Percentiles rank a stretch among this genome's conserved stretches.
phyloP scores from a whole-genome alignment of 768 basidiomycete genomes.

The Paxillus ammoniavirescens region DNA sequence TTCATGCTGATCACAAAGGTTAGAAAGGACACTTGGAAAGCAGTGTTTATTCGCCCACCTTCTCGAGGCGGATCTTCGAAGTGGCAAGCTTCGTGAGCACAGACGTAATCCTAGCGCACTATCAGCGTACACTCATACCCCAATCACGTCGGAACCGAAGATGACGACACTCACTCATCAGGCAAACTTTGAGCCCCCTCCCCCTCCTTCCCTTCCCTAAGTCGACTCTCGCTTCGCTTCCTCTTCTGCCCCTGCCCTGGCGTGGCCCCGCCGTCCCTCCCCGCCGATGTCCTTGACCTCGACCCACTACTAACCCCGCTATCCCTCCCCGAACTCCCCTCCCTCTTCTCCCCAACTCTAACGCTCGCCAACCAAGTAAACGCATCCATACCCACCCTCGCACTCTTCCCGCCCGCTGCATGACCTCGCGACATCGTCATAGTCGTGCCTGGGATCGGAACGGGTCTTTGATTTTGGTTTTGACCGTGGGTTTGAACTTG shows the following conservation, averaged over 20 bases:
- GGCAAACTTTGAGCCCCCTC: constrained; percentile 54
- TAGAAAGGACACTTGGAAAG: constrained; percentile 3
- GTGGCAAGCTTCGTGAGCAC: constrained; percentile 65
- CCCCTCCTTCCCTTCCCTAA: constrained; percentile 29
- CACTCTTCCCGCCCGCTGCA: constrained; percentile 45
- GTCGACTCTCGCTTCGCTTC: constrained; percentile 48
- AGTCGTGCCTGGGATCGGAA: constrained; percentile 26
- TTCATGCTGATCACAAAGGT: constrained; percentile 52
- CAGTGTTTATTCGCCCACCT: constrained; percentile 43
- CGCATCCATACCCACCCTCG: constrained; percentile 66
- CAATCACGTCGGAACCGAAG: neutral
- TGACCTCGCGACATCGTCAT: constrained; percentile 49
- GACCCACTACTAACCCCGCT: constrained; percentile 47
- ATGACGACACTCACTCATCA: constrained; percentile 57
- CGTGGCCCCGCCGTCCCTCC: constrained; percentile 10
- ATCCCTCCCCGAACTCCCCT: constrained; percentile 55
- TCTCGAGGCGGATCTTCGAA: constrained; percentile 81
- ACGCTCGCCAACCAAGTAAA: constrained; percentile 74
- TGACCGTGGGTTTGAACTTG: constrained; percentile 3
- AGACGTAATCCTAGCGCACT: constrained; percentile 57
- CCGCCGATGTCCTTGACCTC: constrained; percentile 38
- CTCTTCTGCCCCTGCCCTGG: constrained; percentile 22
- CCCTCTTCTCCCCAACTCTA: constrained; percentile 55
- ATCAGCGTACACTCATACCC: neutral
- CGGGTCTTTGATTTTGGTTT: constrained; percentile 11